Conservation (phyloP, 805 yeast genomes). For the Tetrapisispora fleetii region DNA sequence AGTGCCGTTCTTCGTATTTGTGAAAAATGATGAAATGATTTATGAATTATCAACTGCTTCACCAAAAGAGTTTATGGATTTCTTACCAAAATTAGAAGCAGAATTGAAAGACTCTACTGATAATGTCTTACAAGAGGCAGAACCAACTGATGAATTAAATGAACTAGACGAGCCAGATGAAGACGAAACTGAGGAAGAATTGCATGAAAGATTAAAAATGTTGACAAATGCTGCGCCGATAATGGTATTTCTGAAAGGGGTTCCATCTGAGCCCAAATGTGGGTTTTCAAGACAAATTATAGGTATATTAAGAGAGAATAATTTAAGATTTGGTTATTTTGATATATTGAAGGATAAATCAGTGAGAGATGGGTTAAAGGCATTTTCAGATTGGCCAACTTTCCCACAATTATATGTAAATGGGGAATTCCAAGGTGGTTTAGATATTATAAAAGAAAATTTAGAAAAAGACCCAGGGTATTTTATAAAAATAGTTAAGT, state of each 20-base stretch:
- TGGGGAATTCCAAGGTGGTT: slow-evolving; percentile 97
- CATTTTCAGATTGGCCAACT: slow-evolving; percentile 96
- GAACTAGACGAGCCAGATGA: slow-evolving; percentile 22
- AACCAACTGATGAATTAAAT: background rate
- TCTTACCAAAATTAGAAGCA: slow-evolving; percentile 51
- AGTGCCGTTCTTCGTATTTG: slow-evolving; percentile 86
- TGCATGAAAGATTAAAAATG: slow-evolving; percentile 69
- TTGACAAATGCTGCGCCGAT: slow-evolving; percentile 92
- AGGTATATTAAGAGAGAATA: slow-evolving; percentile 88
- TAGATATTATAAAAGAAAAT: slow-evolving; percentile 89
- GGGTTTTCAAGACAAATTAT: slow-evolving; percentile 96
- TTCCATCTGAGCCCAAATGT: slow-evolving; percentile 96
- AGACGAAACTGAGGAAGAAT: slow-evolving; percentile 75
- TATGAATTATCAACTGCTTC: slow-evolving; percentile 94
- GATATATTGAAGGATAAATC: slow-evolving; percentile 92
- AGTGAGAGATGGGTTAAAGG: slow-evolving; percentile 88
- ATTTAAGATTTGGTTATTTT: slow-evolving; percentile 93
- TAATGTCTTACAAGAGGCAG: background rate
- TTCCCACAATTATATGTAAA: slow-evolving; percentile 92
- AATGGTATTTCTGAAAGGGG: slow-evolving; percentile 98
- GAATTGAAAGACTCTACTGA: background rate
- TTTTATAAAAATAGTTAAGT: slow-evolving; percentile 54
- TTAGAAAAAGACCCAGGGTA: slow-evolving; percentile 85
- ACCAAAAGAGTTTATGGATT: slow-evolving; percentile 80
- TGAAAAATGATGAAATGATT: slow-evolving; percentile 73